These are phyloP conservation scores for Tricholoma furcatifolium DNA, from an alignment of 768 basidiomycete genomes.

Conservation along the genomic window DNA sequence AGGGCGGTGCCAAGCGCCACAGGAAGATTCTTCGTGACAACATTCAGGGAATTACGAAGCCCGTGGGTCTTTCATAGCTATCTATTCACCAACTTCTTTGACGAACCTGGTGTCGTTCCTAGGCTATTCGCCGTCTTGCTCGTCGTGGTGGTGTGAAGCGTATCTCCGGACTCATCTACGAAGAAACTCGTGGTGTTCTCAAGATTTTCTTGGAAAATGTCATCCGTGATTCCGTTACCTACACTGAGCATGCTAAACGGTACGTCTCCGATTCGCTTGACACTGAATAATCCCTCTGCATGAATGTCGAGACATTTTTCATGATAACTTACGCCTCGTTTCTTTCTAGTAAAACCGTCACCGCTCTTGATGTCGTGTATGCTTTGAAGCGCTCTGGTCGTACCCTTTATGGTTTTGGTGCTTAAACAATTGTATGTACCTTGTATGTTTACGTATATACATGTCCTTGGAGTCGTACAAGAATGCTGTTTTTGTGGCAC, in stretches of 20 bases:
- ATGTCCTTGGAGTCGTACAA: neutral
- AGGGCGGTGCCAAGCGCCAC: slow-evolving; percentile 78
- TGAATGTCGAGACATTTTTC: neutral
- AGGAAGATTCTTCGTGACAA: slow-evolving; percentile 81
- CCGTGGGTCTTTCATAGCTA: neutral
- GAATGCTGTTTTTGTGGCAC: too few relatives aligned
- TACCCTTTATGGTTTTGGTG: slow-evolving; percentile 83
- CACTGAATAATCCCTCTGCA: neutral
- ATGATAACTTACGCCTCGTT: slow-evolving; percentile 8
- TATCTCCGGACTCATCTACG: slow-evolving; percentile 75
- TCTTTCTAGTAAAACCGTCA: slow-evolving; percentile 68
- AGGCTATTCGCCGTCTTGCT: slow-evolving; percentile 77
- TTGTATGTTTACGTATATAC: neutral
- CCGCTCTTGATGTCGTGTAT: slow-evolving; percentile 82
- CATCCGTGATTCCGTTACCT: slow-evolving; percentile 49
- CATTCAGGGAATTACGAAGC: slow-evolving; percentile 60
- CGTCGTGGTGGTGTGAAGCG: slow-evolving; percentile 85
- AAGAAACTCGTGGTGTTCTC: slow-evolving; percentile 80
- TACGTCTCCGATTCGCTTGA: slow-evolving; percentile 23
- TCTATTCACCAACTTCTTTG: slow-evolving; percentile 2
- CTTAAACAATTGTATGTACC: slow-evolving; percentile 32
- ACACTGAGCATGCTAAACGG: slow-evolving; percentile 92
- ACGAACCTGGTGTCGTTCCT: slow-evolving; percentile 41
- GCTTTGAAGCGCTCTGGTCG: slow-evolving; percentile 73
- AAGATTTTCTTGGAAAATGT: slow-evolving; percentile 73